Conservation (phyloP, 305 asterid genomes). For the Solanum hybrid region DNA sequence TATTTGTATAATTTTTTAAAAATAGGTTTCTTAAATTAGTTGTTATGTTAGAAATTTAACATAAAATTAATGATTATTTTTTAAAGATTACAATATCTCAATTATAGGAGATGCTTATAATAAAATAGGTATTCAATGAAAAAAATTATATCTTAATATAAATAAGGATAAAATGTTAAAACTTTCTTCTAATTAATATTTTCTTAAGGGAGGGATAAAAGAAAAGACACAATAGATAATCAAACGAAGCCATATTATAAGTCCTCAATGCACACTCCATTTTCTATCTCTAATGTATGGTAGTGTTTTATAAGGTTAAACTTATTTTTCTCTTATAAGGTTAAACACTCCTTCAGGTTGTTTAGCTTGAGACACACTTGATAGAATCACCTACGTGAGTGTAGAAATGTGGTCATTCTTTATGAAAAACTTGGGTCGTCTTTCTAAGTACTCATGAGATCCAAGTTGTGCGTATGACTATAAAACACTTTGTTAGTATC, state of each 20-base stretch:
- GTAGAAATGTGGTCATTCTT: background rate
- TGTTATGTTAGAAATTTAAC: background rate
- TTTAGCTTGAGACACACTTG: background rate
- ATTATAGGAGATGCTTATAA: background rate
- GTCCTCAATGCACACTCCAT: background rate
- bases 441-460: background rate
- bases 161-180: background rate
- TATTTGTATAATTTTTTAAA: background rate
- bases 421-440: background rate
- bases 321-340: background rate
- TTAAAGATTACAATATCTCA: background rate
- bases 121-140: background rate
- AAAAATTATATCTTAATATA: background rate
- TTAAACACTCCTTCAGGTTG: background rate
- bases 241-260: background rate
- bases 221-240: background rate
- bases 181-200: background rate
- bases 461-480: background rate
- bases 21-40: background rate
- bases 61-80: background rate
- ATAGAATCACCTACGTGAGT: background rate
- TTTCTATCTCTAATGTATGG: background rate
- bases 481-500: background rate
- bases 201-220: background rate
- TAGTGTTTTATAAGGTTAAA: background rate